Evolutionary conservation across 208 protist genomes (phyloP).

Genomic region (Wallacemonas sp.): DNA sequence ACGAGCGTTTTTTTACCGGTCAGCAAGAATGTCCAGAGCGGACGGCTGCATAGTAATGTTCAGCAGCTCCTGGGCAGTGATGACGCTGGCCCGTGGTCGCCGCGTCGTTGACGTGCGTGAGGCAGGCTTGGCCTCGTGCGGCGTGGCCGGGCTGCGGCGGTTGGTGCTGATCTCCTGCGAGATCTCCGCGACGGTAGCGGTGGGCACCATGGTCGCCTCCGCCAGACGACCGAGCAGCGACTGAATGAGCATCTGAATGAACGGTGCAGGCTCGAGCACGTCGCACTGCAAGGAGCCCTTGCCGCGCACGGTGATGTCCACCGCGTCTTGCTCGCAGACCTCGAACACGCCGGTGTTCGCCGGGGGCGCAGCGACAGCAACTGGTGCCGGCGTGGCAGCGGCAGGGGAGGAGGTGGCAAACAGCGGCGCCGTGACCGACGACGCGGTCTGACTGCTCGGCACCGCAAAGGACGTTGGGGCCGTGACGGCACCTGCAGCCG

Average conservation of each 20-base stretch:
- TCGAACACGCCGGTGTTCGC: constrained; percentile 22
- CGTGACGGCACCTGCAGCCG: no score
- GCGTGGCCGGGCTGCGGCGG: neutral
- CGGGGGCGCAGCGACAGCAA: no score
- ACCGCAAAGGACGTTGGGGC: no score
- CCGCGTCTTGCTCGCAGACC: constrained; percentile 59
- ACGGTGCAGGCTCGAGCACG: constrained; percentile 26
- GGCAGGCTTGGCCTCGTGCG: neutral
- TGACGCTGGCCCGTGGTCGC: constrained; percentile 30
- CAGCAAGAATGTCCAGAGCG: constrained; percentile 70
- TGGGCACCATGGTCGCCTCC: constrained; percentile 50
- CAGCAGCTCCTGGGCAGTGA: constrained; percentile 67
- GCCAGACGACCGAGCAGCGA: constrained; percentile 60
- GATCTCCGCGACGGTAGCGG: constrained; percentile 36
- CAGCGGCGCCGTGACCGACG: no score
- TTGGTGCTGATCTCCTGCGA: constrained; percentile 16
- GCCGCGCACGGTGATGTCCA: constrained; percentile 65
- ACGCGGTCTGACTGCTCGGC: no score
- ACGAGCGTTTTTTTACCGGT: constrained; percentile 19
- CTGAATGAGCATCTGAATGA: constrained; percentile 72
- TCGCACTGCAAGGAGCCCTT: constrained; percentile 67
- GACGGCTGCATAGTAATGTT: constrained; percentile 74
- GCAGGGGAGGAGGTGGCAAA: neutral
- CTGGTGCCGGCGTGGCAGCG: neutral
- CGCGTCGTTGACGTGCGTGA: constrained; percentile 10